Base-by-base conservation (phyloP, 768 basidiomycete species). In the Phylloporus sp. region DNA sequence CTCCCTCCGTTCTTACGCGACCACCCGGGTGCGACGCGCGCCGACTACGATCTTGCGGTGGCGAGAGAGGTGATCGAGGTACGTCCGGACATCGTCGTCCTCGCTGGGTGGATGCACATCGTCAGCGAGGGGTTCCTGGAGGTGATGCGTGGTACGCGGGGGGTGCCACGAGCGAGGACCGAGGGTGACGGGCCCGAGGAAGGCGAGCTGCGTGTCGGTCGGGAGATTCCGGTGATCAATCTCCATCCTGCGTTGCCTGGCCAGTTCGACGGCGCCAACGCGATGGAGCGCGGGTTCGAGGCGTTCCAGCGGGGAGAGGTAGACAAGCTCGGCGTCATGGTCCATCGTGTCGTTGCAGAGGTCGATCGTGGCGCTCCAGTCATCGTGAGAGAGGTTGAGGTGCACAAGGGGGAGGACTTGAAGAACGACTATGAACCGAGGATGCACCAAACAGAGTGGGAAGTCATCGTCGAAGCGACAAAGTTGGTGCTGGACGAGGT, bases 31-130 rank as follows among this genome's bases (percentile, higher is more conserved):
- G 80, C 80, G 54, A 86, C 88, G 5, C 73, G 95, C 17, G 71
- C 78, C 37, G 89, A 95, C 61, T 97, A 96, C 67, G 95, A 95
- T 60, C 68, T 71, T 3, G 87, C 90, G 60, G 77, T 94, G 2
- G 90, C 90, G 8, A 69, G 77, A 26, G 75, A 81, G 42, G 81
- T 91, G 4, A 59, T 86, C 6, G 61, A 67, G 21, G 78, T 72
- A 17, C 67, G 70, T 26, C 95, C 95, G 0, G 90, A 97, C 66
- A 64, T 95, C 21, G 79, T 98, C 38, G 88, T 98, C 7, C 75
- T 98, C n/a, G 96, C 95, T 0, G 96, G 96, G 0, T 99, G 92
- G 90, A 97, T 99, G 95, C 94, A 98, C 60, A 90, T 98, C 58
- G 76, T 97, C 48, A 82, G 84, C 47, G 84, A 89, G 42, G 71